Percentiles rank a stretch among this genome's conserved stretches.
These are phyloP conservation scores for Ophiostoma novo-ulmi DNA, from an alignment of 2,329 filamentous ascomycete genomes.

Conservation along the genomic window DNA sequence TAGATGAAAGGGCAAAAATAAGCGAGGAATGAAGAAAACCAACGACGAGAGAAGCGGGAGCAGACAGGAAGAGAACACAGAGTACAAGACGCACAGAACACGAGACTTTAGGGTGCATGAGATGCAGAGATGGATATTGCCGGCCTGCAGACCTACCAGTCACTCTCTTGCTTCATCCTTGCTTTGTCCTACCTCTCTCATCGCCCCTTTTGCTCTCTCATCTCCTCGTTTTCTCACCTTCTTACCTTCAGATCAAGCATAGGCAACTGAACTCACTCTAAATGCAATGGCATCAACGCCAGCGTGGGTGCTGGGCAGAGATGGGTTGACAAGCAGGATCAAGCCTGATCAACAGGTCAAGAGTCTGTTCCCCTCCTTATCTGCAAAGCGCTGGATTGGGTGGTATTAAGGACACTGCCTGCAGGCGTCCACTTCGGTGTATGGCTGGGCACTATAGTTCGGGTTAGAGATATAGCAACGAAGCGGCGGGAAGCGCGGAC, in stretches of 20 bases:
- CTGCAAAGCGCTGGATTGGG: slow-evolving; percentile 16
- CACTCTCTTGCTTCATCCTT: not conserved
- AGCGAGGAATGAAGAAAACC: not conserved
- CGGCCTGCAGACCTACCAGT: not conserved
- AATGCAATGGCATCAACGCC: not conserved
- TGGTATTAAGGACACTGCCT: slow-evolving; percentile 16
- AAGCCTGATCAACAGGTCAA: slow-evolving; percentile 1
- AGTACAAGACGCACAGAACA: not conserved
- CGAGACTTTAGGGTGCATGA: not conserved
- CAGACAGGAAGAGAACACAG: not conserved
- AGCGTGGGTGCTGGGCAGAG: not conserved
- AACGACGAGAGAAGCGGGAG: not conserved
- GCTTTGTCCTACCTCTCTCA: not conserved
- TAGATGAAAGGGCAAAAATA: slow-evolving; percentile 8
- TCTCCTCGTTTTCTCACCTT: not conserved
- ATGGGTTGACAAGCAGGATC: not conserved
- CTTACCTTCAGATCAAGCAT: not conserved
- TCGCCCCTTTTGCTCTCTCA: too few species aligned
- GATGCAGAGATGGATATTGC: not conserved
- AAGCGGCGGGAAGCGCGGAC: not conserved
- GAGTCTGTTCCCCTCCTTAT: slow-evolving; percentile 18
- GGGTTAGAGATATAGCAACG: not conserved
- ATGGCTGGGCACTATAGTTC: not conserved
- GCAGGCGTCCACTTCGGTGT: slow-evolving; percentile 16
- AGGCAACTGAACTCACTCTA: slow-evolving; percentile 1